Percentiles rank a stretch among this genome's conserved stretches.
phyloP scores from a whole-genome alignment of 2,329 filamentous ascomycete species.

The Truncatella angustata region DNA sequence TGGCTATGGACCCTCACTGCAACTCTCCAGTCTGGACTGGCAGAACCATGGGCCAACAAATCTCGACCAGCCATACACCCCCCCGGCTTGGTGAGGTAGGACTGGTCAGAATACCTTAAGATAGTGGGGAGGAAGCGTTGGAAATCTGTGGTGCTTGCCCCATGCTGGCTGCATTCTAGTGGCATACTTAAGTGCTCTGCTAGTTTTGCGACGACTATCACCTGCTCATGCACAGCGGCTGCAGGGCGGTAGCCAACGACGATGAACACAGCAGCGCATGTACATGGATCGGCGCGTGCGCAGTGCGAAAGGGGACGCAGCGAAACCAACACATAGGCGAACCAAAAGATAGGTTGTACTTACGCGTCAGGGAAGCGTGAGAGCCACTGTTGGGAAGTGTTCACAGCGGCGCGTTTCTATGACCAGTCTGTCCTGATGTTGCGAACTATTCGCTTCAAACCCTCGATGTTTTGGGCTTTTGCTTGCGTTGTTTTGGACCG shows the following conservation, averaged over 20 bases:
- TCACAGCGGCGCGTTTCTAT: constrained; percentile 17
- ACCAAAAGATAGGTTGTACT: constrained; percentile 16
- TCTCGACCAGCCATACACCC: not conserved
- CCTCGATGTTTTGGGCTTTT: no score
- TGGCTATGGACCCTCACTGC: constrained; percentile 2
- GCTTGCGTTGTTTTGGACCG: no score
- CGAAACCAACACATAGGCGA: constrained; percentile 15
- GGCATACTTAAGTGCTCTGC: not conserved
- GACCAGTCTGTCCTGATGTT: not conserved
- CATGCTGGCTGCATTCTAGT: constrained; percentile 4
- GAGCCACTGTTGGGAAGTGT: constrained; percentile 22
- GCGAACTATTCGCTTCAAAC: constrained; percentile 1
- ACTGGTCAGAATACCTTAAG: constrained; percentile 12
- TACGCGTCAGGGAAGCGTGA: constrained; percentile 28
- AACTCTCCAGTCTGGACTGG: not conserved
- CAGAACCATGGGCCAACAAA: not conserved
- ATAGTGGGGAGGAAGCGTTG: constrained; percentile 15
- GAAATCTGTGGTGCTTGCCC: not conserved
- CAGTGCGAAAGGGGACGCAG: constrained; percentile 19
- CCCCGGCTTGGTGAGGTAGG: not conserved
- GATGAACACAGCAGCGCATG: constrained; percentile 34
- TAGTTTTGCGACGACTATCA: constrained; percentile 13
- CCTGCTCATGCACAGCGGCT: constrained; percentile 27
- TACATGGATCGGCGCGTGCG: constrained; percentile 31
- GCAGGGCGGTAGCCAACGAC: constrained; percentile 29